These are phyloP conservation scores for Diaporthe amygdali DNA, from an alignment of 2,329 filamentous ascomycete species.

Conservation along the genomic window DNA sequence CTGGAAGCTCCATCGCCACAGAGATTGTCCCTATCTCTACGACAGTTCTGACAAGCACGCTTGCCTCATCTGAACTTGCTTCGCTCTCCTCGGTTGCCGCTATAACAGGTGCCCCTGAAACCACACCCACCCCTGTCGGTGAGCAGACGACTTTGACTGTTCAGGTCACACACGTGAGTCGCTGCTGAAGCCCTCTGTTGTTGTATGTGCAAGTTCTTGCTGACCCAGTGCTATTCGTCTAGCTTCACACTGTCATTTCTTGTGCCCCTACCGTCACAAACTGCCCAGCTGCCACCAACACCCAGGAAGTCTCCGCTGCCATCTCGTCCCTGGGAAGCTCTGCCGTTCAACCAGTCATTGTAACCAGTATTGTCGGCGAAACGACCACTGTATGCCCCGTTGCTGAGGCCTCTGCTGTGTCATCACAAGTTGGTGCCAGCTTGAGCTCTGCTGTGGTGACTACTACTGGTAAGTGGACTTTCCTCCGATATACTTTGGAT, in stretches of 20 bases:
- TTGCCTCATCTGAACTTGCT: conserved; percentile 5
- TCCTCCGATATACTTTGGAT: not conserved
- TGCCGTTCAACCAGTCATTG: conserved; percentile 29
- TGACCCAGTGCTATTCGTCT: not conserved
- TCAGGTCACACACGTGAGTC: conserved; percentile 18
- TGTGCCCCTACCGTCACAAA: conserved; percentile 35
- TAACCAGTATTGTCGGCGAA: conserved; percentile 31
- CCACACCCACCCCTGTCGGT: not conserved
- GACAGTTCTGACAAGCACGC: conserved; percentile 14
- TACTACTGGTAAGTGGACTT: not conserved
- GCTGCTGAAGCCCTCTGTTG: too few relatives aligned
- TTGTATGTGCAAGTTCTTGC: not conserved
- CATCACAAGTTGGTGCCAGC: conserved; percentile 21
- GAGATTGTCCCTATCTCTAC: conserved; percentile 27
- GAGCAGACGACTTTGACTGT: conserved; percentile 26
- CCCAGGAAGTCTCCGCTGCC: conserved; percentile 9
- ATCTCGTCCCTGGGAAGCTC: conserved; percentile 23
- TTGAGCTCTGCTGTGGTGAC: conserved; percentile 25
- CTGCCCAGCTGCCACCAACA: conserved; percentile 32
- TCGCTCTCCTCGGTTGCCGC: conserved; percentile 13
- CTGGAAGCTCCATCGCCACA: conserved; percentile 25
- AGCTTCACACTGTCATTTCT: conserved; percentile 33
- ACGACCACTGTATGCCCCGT: conserved; percentile 34
- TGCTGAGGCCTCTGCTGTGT: conserved; percentile 19
- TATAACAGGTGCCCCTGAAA: conserved; percentile 14